Evolutionary conservation across 1,284 basidiomycete species (phyloP), one percentile per base, ranked within the genome.

Genomic region (Cryptococcus amylolentus): DNA sequence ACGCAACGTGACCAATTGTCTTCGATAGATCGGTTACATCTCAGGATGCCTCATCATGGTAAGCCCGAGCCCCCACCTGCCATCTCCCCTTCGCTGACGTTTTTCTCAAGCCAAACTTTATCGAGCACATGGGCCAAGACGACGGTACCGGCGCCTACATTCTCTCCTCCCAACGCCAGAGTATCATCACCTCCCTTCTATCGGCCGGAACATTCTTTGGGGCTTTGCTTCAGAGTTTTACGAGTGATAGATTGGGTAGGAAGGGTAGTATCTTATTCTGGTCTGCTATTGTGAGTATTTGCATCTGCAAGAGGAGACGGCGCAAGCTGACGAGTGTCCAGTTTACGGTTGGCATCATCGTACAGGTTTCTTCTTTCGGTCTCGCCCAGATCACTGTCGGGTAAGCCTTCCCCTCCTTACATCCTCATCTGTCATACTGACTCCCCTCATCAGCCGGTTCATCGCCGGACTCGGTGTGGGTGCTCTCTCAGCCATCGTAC

Each of bases 21-120:
- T 35, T 38, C n/a, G 37, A 31, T 31, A 60, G 60, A 68, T 68
- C 40, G 67, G 67, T 31, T 68, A 68, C 55, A 68, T 62, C 2
- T 66, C 87, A 83, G 87, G 88, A 81, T 89, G 87, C 71, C 77
- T 89, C 28, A 87, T 89, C 60, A 89, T 89, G 87, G 54, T 55
- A 23, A 10, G 54, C 45, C 13, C 18, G 6, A 4, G 2, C 39
- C 9, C 13, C 31, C 12, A 23, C 14, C 52, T 31, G 28, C 9
- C 26, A 46, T 10, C 31, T 35, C 31, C 7, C 37, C 20, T 13
- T 41, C 18, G 23, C 12, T 13, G 26, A 43, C n/a, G 1, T 13
- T 13, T 7, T 37, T 38, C 18, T n/a, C 38, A 37, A 47, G 59
- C 82, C 83, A 7, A 86, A 89, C 70, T 89, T 90, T 71, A 80